Evolutionary conservation across 1,284 basidiomycete species (phyloP).

Genomic region (Sparassis latifolia): DNA sequence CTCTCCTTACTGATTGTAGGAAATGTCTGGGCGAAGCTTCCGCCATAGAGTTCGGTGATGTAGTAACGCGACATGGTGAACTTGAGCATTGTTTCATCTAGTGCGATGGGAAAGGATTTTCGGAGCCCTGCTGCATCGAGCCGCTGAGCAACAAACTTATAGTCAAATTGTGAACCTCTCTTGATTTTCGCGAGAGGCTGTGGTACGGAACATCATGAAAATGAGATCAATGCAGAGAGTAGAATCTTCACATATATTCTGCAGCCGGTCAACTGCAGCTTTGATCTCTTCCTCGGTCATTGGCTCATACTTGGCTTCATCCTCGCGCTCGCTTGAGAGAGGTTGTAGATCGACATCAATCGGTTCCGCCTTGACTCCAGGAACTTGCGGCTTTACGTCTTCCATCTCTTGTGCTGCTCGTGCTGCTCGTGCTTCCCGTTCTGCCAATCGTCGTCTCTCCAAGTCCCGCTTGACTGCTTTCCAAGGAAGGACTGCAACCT

Average conservation of each 20-base stretch:
- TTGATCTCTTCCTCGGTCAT: neutral
- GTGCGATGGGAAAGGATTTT: neutral
- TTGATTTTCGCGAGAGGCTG: constrained; percentile 3
- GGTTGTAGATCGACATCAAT: neutral
- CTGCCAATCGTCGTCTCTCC: too few relatives aligned
- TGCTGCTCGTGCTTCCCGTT: too few relatives aligned
- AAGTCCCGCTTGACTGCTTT: too few relatives aligned
- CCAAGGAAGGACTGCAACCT: too few relatives aligned
- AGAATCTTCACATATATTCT: neutral
- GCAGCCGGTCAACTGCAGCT: neutral
- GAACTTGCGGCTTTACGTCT: too few relatives aligned
- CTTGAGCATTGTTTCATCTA: neutral
- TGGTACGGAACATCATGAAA: neutral
- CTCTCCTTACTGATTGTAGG: neutral
- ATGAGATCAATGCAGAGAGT: too few relatives aligned
- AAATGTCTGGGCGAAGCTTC: constrained; percentile 3
- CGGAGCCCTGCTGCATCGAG: neutral
- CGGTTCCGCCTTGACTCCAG: neutral
- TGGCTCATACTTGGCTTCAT: neutral
- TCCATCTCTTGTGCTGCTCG: too few relatives aligned
- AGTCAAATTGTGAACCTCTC: constrained; percentile 6
- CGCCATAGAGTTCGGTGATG: constrained; percentile 4
- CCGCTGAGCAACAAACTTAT: constrained; percentile 1
- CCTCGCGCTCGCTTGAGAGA: neutral
- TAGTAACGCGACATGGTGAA: constrained; percentile 1